Conservation (phyloP, 2,329 filamentous ascomycete species). For the Xylaria sp. region DNA sequence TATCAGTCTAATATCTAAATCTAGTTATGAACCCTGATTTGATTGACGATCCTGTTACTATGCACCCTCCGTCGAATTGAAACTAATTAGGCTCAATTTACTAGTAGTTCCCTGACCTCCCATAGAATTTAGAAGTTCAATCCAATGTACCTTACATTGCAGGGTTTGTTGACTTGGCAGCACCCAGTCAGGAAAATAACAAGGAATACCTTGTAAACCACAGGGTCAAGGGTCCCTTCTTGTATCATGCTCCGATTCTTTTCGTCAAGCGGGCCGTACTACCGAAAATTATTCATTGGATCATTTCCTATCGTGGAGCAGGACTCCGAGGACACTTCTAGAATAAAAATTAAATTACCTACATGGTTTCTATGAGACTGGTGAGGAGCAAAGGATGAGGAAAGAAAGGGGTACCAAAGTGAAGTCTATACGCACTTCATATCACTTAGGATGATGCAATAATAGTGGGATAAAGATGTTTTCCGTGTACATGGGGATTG, state of each 20-base stretch:
- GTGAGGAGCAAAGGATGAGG: background rate
- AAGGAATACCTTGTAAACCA: background rate
- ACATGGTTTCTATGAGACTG: background rate
- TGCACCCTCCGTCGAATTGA: background rate
- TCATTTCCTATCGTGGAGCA: constrained; percentile 13
- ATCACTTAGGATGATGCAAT: background rate
- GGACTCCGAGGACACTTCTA: background rate
- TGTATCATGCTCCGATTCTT: constrained; percentile 8
- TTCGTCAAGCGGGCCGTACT: constrained; percentile 22
- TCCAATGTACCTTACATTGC: background rate
- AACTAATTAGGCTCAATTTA: background rate
- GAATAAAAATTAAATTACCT: background rate
- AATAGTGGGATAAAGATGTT: background rate
- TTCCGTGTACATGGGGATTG: background rate
- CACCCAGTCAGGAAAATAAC: background rate
- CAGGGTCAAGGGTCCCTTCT: constrained; percentile 13
- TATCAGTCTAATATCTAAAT: too few species aligned
- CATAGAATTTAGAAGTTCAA: background rate
- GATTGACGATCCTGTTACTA: background rate
- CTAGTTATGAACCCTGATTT: background rate
- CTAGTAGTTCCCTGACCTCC: background rate
- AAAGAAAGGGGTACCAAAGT: background rate
- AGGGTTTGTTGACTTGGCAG: constrained; percentile 1
- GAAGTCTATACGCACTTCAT: background rate
- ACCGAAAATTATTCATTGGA: constrained; percentile 16